A percentile compares a stretch with the other conserved stretches of the same genome.
phyloP scores from a whole-genome alignment of 2,329 filamentous ascomycete genomes.

The Exophiala aquamarina region DNA sequence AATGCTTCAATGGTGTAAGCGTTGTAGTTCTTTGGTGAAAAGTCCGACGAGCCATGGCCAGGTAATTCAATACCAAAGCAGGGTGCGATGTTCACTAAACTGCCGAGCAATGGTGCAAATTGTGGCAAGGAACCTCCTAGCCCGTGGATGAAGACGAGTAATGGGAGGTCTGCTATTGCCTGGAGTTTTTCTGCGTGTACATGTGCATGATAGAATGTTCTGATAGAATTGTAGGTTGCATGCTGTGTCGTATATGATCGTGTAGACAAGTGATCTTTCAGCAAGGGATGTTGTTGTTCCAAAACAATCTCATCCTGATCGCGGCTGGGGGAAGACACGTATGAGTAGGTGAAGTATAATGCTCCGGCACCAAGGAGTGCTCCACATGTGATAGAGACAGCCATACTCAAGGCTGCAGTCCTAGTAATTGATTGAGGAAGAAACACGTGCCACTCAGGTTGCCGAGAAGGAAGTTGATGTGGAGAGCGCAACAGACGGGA shows the following conservation, averaged over 20 bases:
- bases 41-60: conserved; percentile 80
- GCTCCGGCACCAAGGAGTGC: conserved; percentile 13
- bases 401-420: conserved; percentile 5
- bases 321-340: conserved; percentile 4
- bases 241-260: conserved; percentile 70
- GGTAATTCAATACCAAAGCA: conserved; percentile 88
- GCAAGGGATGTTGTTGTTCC: conserved; percentile 71
- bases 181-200: conserved; percentile 76
- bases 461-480: not conserved
- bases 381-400: conserved; percentile 8
- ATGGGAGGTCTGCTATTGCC: conserved; percentile 70
- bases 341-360: conserved; percentile 8
- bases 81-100: conserved; percentile 77
- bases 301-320: not conserved
- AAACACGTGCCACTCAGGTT: conserved; percentile 1
- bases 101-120: conserved; percentile 77
- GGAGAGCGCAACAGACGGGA: not conserved
- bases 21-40: conserved; percentile 67
- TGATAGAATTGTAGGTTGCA: conserved; percentile 70
- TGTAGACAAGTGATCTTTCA: conserved; percentile 73
- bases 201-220: conserved; percentile 82
- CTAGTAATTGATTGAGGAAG: conserved; percentile 2
- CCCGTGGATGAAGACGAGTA: conserved; percentile 90
- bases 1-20: conserved; percentile 79
- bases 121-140: conserved; percentile 90